Evolutionary conservation across 2,329 filamentous ascomycete species (phyloP).

Genomic region (Penicillium sp.): DNA sequence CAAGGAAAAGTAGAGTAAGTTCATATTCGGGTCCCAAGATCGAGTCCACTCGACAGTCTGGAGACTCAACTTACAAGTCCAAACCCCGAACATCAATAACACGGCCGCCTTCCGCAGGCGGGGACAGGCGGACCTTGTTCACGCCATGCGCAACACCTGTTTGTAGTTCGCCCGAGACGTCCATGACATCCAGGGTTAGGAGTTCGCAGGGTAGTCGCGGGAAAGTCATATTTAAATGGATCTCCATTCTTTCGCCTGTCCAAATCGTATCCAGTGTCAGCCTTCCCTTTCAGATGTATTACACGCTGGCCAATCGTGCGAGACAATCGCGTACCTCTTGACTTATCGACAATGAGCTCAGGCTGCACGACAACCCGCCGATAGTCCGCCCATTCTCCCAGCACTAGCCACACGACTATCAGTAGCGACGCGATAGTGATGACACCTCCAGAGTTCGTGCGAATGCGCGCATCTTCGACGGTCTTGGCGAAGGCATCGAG

Average conservation of each 20-base stretch:
- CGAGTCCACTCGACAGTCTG: slow-evolving; percentile 2
- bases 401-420: slow-evolving; percentile 83
- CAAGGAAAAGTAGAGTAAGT: slow-evolving; percentile 7
- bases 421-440: slow-evolving; percentile 91
- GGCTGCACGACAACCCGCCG: slow-evolving; percentile 82
- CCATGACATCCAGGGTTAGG: slow-evolving; percentile 97
- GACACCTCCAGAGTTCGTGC: slow-evolving; percentile 92
- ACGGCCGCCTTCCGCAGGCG: slow-evolving; percentile 73
- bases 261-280: slow-evolving; percentile 18
- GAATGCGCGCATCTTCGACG: slow-evolving; percentile 94
- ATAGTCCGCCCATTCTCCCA: slow-evolving; percentile 97
- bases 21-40: not conserved
- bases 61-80: slow-evolving; percentile 61
- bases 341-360: slow-evolving; percentile 95
- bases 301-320: not conserved
- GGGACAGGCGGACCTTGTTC: slow-evolving; percentile 81
- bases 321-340: slow-evolving; percentile 67
- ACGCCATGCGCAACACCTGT: slow-evolving; percentile 92
- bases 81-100: slow-evolving; percentile 73
- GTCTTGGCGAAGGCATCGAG: slow-evolving; percentile 99
- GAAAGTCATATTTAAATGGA: slow-evolving; percentile 96
- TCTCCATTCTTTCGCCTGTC: slow-evolving; percentile 95
- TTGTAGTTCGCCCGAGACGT: slow-evolving; percentile 96
- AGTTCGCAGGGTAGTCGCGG: slow-evolving; percentile 93
- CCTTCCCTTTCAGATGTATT: not conserved